Evolutionary conservation across 2,329 filamentous ascomycete species (phyloP).

Genomic region (Plenodomus biglobosus): DNA sequence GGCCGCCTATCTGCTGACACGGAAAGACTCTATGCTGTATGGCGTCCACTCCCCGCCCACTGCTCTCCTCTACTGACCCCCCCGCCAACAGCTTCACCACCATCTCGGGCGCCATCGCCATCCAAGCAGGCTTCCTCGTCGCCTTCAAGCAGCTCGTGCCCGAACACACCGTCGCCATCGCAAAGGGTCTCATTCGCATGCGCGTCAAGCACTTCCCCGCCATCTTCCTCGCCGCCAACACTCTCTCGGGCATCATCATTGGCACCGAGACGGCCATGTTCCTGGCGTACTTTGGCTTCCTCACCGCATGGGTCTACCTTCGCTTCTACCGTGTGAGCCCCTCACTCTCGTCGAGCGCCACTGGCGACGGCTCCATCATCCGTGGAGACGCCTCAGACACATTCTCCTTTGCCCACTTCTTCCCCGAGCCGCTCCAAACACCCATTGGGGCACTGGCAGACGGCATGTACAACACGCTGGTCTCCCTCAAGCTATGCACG

Average conservation of each 20-base stretch:
- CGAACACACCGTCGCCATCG: conserved; percentile 93
- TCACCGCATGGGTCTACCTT: conserved; percentile 92
- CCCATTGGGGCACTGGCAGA: conserved; percentile 73
- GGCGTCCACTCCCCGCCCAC: conserved; percentile 33
- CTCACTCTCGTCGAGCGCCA: conserved; percentile 57
- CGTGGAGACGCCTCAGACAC: conserved; percentile 94
- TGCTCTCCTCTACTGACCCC: conserved; percentile 4
- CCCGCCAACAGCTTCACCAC: conserved; percentile 63
- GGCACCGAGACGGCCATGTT: conserved; percentile 77
- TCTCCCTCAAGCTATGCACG: conserved; percentile 75
- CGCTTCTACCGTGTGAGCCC: conserved; percentile 84
- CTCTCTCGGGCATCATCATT: conserved; percentile 64
- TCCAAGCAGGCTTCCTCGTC: conserved; percentile 92
- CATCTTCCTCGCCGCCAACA: conserved; percentile 72
- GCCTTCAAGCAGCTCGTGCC: conserved; percentile 97
- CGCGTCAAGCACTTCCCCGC: conserved; percentile 80
- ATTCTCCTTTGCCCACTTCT: conserved; percentile 94
- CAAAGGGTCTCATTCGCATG: conserved; percentile 83
- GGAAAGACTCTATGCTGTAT: conserved; percentile 69
- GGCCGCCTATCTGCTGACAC: conserved; percentile 69
- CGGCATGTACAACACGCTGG: conserved; percentile 71
- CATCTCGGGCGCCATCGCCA: conserved; percentile 83
- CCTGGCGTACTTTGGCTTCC: conserved; percentile 76
- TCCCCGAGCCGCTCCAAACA: conserved; percentile 81
- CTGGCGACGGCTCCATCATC: conserved; percentile 57